Conservation (phyloP, 169 alveolate genomes). For the Eimeria praecox region DNA sequence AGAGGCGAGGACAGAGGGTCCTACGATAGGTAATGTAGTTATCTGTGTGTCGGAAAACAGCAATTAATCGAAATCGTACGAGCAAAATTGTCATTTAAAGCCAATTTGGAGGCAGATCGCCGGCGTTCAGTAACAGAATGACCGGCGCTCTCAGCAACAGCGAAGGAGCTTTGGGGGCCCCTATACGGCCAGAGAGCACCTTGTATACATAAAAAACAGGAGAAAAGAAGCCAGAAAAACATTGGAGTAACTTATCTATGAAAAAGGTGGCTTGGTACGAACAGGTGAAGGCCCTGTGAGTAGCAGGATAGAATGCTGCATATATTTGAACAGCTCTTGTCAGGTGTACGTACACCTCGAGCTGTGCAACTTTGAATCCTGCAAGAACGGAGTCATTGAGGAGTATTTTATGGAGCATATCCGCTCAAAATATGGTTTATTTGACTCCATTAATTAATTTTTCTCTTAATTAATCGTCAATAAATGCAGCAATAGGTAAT, state of each 20-base stretch:
- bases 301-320: not conserved
- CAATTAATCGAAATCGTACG: not conserved
- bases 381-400: not conserved
- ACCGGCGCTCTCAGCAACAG: not conserved
- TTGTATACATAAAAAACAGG: not conserved
- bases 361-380: not conserved
- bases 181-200: not conserved
- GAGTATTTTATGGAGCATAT: no score
- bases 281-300: not conserved
- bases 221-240: not conserved
- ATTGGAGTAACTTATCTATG: not conserved
- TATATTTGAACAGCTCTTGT: not conserved
- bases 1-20: constrained; percentile 41
- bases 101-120: not conserved
- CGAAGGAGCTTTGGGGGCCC: not conserved
- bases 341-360: constrained; percentile 15
- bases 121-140: not conserved
- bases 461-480: not conserved
- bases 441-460: not conserved
- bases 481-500: not conserved
- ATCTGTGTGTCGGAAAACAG: not conserved
- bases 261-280: not conserved
- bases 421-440: not conserved
- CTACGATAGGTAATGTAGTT: not conserved
- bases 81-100: not conserved